Base-by-base conservation (phyloP, 805 yeast genomes). In the Ogataea pignaliae region DNA sequence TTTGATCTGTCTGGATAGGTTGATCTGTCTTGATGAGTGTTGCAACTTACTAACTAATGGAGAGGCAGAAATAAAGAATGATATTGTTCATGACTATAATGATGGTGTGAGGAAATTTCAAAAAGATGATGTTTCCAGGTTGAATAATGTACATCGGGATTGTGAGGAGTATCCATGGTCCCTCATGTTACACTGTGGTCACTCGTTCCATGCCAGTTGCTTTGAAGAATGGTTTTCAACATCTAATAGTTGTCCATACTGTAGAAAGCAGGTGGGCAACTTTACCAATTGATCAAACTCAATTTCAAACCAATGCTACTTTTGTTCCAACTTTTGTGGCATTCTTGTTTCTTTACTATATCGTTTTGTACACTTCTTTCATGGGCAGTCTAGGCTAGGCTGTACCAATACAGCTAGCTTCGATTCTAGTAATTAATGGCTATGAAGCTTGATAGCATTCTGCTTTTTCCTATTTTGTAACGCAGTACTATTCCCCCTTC, bases 201-300 rank as follows among this genome's bases (percentile, higher is more conserved):
- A 72, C 48, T 48, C 57, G 16, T 72, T 69, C 47, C 78, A 73
- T 45, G 55, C 51, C 42, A 48, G 51, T 21, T 73, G 78, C 45
- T 53, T 73, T 37, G 66, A 61, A 40, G 49, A 47, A 34, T 73
- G 78, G 78, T 50, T 69, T n/a, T 52, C 60, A 21, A 60, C 59
- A 46, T 65, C 73, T 7, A 48, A 52, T 14, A 56, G 63, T 12
- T 73, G 78, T 51, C 78, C 78, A 3, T 55, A 69, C 28, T 73
- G 78, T 50, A 53, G 78, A n/a, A 31, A 43, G 29, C 35, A 21
- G 36, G 44, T 42, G 13, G 13, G 11, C 12, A 26, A 14, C 8
- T 21, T 13, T 33, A 16, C 10, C 29, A 21, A 21, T 26, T 14
- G 11, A 15, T n/a, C n/a, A n/a, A n/a, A n/a, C n/a, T n/a, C n/a